These are phyloP conservation scores for Fusarium luffae DNA, from an alignment of 2,329 filamentous ascomycete genomes.

Conservation along the genomic window DNA sequence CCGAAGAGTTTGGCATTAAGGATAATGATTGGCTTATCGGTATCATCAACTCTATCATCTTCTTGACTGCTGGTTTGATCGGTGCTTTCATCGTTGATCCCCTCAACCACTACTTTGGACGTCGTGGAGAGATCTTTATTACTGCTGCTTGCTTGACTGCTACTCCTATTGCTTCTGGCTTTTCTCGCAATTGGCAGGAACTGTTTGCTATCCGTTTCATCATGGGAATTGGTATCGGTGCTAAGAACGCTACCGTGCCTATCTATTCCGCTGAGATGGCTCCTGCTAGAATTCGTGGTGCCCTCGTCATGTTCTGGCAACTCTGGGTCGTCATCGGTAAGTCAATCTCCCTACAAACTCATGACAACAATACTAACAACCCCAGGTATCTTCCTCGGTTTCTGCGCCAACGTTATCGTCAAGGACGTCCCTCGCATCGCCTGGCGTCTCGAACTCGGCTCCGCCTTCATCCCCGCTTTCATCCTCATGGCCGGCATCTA, in stretches of 20 bases:
- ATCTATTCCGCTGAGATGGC: constrained; percentile 81
- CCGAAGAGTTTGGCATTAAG: constrained; percentile 56
- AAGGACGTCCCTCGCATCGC: constrained; percentile 44
- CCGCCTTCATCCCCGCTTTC: constrained; percentile 69
- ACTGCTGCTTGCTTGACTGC: constrained; percentile 77
- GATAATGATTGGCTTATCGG: constrained; percentile 67
- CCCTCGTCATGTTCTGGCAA: constrained; percentile 84
- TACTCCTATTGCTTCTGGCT: constrained; percentile 71
- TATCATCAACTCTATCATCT: constrained; percentile 63
- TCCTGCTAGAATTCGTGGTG: constrained; percentile 75
- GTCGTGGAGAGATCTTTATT: constrained; percentile 72
- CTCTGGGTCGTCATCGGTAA: constrained; percentile 70
- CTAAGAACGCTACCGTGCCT: constrained; percentile 73
- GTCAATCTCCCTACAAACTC: not conserved
- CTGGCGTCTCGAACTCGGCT: constrained; percentile 63
- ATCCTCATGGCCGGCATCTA: constrained; percentile 65
- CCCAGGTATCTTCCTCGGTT: constrained; percentile 55
- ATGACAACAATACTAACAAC: fast-evolving
- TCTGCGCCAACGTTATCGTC: constrained; percentile 52
- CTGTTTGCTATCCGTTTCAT: constrained; percentile 74
- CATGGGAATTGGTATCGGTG: constrained; percentile 76
- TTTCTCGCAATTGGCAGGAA: constrained; percentile 73
- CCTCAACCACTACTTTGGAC: constrained; percentile 60
- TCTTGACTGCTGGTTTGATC: constrained; percentile 49
- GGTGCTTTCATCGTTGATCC: constrained; percentile 64